Percentiles rank a stretch among this genome's conserved stretches.
Evolutionary conservation across 495 filamentous ascomycete genomes (phyloP).

Genomic region (Penicillium atrosanguineum): DNA sequence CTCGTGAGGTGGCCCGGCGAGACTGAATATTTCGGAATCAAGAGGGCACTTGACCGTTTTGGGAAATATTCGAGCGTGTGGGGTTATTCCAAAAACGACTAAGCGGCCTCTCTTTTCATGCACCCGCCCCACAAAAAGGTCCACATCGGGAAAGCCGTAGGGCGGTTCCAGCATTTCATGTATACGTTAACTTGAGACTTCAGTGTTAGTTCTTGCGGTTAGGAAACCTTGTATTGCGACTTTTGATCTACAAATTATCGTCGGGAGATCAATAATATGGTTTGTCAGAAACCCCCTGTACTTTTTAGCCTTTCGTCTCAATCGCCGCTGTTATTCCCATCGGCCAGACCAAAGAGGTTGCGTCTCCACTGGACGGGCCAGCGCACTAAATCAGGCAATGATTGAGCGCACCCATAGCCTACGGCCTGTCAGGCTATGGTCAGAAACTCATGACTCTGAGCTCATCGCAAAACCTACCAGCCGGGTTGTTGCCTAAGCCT

Average conservation of each 20-base stretch:
- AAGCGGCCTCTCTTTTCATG: too few relatives aligned
- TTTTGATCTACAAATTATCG: neutral
- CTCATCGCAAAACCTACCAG: neutral
- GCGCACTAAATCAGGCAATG: too few relatives aligned
- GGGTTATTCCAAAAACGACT: too few relatives aligned
- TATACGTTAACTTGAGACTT: too few relatives aligned
- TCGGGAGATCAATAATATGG: neutral
- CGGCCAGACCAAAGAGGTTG: neutral
- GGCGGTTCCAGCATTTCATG: too few relatives aligned
- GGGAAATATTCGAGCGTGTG: too few relatives aligned
- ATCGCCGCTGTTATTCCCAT: neutral
- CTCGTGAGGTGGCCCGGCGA: neutral
- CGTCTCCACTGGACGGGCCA: too few relatives aligned
- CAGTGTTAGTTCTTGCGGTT: too few relatives aligned
- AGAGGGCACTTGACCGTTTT: neutral
- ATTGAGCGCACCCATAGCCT: too few relatives aligned
- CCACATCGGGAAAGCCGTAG: too few relatives aligned
- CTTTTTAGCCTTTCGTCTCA: neutral
- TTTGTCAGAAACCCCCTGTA: neutral
- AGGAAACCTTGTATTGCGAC: too few relatives aligned
- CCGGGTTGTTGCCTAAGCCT: conserved; percentile 3
- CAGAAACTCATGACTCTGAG: neutral
- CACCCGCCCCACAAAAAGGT: too few relatives aligned
- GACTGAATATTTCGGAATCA: conserved; percentile 2
- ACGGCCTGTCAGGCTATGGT: neutral